Evolutionary conservation across 495 filamentous ascomycete genomes (phyloP), one percentile per base, ranked within the genome.

Genomic region (Xylaria bambusicola): DNA sequence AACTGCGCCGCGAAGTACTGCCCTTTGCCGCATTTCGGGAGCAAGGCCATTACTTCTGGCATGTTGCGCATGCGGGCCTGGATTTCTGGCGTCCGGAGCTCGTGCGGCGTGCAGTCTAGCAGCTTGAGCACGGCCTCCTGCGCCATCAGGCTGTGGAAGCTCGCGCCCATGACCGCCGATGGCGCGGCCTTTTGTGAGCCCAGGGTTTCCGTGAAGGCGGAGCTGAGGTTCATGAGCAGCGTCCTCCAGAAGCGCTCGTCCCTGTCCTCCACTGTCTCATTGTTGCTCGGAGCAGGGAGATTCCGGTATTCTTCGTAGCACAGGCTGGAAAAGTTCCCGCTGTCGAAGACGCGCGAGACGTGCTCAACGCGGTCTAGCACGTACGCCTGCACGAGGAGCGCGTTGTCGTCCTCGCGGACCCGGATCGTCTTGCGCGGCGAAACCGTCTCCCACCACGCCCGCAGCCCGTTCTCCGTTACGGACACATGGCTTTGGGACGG

Each of bases 221-320:
- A 38, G 50, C 57, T 52, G 1, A 6, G n/a, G 40, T 68, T 54
- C 2, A 68, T 52, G 13, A 68, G 12, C 8, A 68, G 53, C 27
- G 66, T 56, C 29, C 63, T 60, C 66, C 66, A 68, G 54, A 68
- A 68, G 0, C 66, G 66, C 49, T 52, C 52, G 2, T 38, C 24
- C 2, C 26, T 45, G 15, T 58, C 40, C 13, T 44, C 47, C 0
- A 17, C 9, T 0, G 62, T 44, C 36, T 64, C 62, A 23, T 48
- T 15, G 17, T 48, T 15, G 17, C 15, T 48, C 2, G 60, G 41
- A 48, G 20, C 35, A 1, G 54, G 48, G 1, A 62, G 49, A 13
- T 56, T 57, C 12, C 44, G 24, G 50, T 52, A 65, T 20, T 63
- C 66, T n/a, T 58, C 4, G 35, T 58, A 46, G 18, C 54, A 62